Evolutionary conservation across 2,329 filamentous ascomycete species (phyloP), one percentile per base, ranked within the genome.

Genomic region (Clathrospora elynae): DNA sequence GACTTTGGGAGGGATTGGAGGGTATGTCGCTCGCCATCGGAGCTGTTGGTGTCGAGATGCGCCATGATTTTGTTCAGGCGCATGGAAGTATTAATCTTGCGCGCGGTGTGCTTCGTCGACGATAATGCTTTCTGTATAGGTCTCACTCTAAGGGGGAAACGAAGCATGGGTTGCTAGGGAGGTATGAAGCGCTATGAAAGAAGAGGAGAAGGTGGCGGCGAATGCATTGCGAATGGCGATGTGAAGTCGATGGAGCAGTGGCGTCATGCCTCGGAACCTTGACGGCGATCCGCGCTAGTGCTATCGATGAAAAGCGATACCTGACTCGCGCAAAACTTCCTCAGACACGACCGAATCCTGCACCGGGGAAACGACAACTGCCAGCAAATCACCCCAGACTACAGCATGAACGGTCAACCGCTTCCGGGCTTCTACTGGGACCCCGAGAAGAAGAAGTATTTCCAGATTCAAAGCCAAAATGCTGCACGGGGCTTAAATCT

Each of bases 1-100:
- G 81, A 81, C 61, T 86, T 87, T 7, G 81, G 81, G 26, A 87
- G 71, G 9, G 82, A 77, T 26, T 65, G 59, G 11, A 78, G 68
- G n/a, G 66, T 72, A 54, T 70, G 51, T 41, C 42, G 26, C 19
- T 47, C 46, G 29, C 34, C 32, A n/a, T 51, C 42, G 12, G 44
- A 46, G 36, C 12, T 34, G 16, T 35, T 46, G 19, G 54, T 68
- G 7, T 62, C 46, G 35, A 76, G 56, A 29, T 77, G 74, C 43
- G 64, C 68, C 56, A 75, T 72, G 68, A 75, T 71, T 65, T 74
- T 70, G 20, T 66, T 57, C 20, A 76, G 64, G 56, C 74, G 70
- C 52, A 57, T 50, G 14, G 51, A 61, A 10, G 41, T 53, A 18
- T 51, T 43, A 13, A 52, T 25, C 1, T 38, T 49, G 34, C 51